Percentiles rank a stretch among this genome's conserved stretches.
These are phyloP conservation scores for Suhomyces panamericanus DNA, from an alignment of 1,139 yeast species.

Conservation along the genomic window DNA sequence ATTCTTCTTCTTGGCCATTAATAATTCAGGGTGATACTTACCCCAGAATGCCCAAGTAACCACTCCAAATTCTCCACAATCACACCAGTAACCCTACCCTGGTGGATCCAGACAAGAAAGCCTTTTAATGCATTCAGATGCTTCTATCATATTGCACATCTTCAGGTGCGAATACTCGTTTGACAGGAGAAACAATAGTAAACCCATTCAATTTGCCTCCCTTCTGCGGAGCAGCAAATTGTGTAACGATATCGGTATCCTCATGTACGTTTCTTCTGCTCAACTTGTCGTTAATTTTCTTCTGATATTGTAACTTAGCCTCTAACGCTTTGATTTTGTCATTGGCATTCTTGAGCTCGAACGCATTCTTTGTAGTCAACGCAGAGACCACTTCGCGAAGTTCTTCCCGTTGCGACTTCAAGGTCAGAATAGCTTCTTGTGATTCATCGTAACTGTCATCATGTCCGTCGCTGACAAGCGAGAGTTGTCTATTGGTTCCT, in stretches of 20 bases:
- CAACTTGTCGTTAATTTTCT: conserved; percentile 36
- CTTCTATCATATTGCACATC: background rate
- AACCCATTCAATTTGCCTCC: conserved; percentile 49
- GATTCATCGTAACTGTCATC: conserved; percentile 21
- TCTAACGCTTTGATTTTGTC: conserved; percentile 49
- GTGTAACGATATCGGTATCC: conserved; percentile 1
- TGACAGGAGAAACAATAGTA: conserved; percentile 41
- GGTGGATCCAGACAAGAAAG: too few species aligned
- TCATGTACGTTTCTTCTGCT: conserved; percentile 23
- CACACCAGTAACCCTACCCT: too few species aligned
- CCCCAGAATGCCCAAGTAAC: too few species aligned
- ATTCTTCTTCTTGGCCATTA: too few species aligned
- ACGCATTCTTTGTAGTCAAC: conserved; percentile 36
- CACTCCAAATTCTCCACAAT: too few species aligned
- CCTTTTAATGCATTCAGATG: too few species aligned
- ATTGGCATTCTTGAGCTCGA: conserved; percentile 39
- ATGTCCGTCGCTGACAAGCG: conserved; percentile 20
- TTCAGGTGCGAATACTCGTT: conserved; percentile 28
- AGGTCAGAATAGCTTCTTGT: conserved; percentile 33
- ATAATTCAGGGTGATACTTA: too few species aligned
- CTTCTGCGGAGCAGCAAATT: conserved; percentile 11
- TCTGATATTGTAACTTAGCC: conserved; percentile 36
- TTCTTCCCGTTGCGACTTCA: conserved; percentile 58
- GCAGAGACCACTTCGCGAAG: conserved; percentile 53
- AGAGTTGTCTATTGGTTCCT: conserved; percentile 23